A percentile compares a stretch with the other conserved stretches of the same genome.
These are phyloP conservation scores for Teunomyces tritomae DNA, from an alignment of 805 yeast species.

Conservation along the genomic window DNA sequence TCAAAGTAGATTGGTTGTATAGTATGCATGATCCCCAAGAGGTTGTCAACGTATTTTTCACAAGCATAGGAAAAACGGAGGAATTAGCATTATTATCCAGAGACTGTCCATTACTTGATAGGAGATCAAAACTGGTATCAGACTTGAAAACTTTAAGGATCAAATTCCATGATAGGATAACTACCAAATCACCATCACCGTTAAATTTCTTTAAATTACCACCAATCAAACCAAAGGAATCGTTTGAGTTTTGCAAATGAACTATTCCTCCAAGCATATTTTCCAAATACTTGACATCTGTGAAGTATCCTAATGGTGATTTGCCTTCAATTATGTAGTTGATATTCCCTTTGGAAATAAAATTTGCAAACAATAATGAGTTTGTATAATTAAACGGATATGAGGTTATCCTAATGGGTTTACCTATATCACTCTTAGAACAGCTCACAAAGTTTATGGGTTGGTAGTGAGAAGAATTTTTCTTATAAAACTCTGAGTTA, in stretches of 20 bases:
- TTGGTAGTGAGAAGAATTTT: background rate
- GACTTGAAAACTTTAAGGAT: constrained; percentile 10
- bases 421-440: background rate
- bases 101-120: background rate
- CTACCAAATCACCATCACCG: constrained; percentile 46
- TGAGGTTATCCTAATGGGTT: constrained; percentile 5
- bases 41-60: background rate
- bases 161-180: constrained; percentile 27
- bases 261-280: constrained; percentile 45
- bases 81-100: background rate
- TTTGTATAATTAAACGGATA: constrained; percentile 32
- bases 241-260: background rate
- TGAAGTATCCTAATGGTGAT: constrained; percentile 21
- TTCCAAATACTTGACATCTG: constrained; percentile 44
- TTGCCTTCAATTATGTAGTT: constrained; percentile 20
- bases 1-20: constrained; percentile 26
- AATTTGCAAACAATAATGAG: constrained; percentile 26
- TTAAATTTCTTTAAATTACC: constrained; percentile 37
- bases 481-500: background rate
- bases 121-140: background rate
- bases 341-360: constrained; percentile 21
- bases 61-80: constrained; percentile 16
- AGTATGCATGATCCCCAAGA: constrained; percentile 47
- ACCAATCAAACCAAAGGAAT: constrained; percentile 36
- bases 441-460: background rate